phyloP scores from a whole-genome alignment of 805 yeast genomes.

The Nakazawaea sp. region DNA sequence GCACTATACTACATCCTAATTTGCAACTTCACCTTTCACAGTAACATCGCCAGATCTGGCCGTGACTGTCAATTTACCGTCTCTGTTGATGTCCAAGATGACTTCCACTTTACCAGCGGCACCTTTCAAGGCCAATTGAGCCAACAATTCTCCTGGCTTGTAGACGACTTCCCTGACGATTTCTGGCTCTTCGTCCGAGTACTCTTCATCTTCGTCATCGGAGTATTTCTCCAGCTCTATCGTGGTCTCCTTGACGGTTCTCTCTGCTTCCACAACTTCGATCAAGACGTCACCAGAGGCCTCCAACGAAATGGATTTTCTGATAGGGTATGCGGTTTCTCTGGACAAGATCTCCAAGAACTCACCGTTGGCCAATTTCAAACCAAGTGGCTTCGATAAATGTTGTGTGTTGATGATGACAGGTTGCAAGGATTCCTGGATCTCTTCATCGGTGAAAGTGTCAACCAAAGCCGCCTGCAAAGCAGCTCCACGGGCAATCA shows the following conservation, averaged over 20 bases:
- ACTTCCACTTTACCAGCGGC: constrained; percentile 67
- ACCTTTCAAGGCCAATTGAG: constrained; percentile 70
- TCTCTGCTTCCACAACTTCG: constrained; percentile 79
- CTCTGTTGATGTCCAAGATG: constrained; percentile 56
- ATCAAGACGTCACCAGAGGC: constrained; percentile 58
- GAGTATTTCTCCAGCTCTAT: constrained; percentile 59
- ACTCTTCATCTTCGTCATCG: constrained; percentile 37
- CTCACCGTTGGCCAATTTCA: constrained; percentile 61
- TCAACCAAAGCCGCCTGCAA: constrained; percentile 87
- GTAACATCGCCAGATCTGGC: constrained; percentile 50
- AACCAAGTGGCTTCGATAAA: constrained; percentile 75
- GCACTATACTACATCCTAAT: too few relatives aligned
- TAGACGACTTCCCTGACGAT: constrained; percentile 67
- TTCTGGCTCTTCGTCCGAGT: constrained; percentile 85
- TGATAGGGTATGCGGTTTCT: constrained; percentile 88
- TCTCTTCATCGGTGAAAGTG: constrained; percentile 76
- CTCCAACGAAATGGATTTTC: constrained; percentile 61
- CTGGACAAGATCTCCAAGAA: constrained; percentile 69
- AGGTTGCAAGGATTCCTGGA: constrained; percentile 74
- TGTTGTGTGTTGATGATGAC: constrained; percentile 87
- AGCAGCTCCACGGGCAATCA: constrained; percentile 91
- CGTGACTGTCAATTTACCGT: constrained; percentile 56
- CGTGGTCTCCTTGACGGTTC: constrained; percentile 75
- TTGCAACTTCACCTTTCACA: constrained; percentile 16
- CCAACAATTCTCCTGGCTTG: constrained; percentile 68